Evolutionary conservation across 2,329 filamentous ascomycete genomes (phyloP).

Genomic region (Colletotrichum somersetense): DNA sequence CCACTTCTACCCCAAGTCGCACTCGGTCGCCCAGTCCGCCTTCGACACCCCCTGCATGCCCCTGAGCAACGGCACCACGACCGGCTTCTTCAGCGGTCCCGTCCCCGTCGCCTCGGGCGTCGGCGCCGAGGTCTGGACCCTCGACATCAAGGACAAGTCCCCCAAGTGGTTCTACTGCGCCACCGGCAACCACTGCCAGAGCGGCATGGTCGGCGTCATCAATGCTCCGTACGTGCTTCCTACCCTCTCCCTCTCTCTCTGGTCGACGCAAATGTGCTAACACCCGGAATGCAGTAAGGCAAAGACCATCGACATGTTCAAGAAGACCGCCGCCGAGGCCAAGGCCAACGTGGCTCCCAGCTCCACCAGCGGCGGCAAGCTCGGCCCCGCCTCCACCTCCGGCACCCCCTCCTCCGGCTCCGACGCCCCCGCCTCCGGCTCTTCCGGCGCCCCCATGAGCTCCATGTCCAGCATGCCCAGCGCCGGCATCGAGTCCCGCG

Average conservation of each 20-base stretch:
- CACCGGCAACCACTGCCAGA: slow-evolving; percentile 69
- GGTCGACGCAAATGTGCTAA: background rate
- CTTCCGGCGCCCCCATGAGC: background rate
- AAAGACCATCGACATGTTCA: slow-evolving; percentile 28
- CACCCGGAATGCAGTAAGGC: background rate
- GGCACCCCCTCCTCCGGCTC: slow-evolving; percentile 1
- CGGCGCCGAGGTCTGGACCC: slow-evolving; percentile 42
- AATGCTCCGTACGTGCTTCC: slow-evolving; percentile 34
- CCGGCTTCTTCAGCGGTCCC: slow-evolving; percentile 65
- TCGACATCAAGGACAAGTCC: slow-evolving; percentile 56
- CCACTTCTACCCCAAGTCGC: slow-evolving; percentile 63
- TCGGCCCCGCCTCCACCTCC: slow-evolving; percentile 29
- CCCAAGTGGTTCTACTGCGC: slow-evolving; percentile 76
- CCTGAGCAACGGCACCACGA: slow-evolving; percentile 55
- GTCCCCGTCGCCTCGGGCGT: slow-evolving; percentile 47
- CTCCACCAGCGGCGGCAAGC: slow-evolving; percentile 34
- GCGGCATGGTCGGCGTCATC: slow-evolving; percentile 68
- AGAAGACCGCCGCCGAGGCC: slow-evolving; percentile 23
- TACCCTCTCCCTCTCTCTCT: no score
- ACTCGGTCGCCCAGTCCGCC: slow-evolving; percentile 72
- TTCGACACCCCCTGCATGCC: slow-evolving; percentile 72
- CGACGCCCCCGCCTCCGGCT: background rate
- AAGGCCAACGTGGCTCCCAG: slow-evolving; percentile 38
- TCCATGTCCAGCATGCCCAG: slow-evolving; percentile 8
- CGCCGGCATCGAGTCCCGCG: slow-evolving; percentile 35